Evolutionary conservation across 2,329 filamentous ascomycete genomes (phyloP).

Genomic region (Fusarium fujikuroi): DNA sequence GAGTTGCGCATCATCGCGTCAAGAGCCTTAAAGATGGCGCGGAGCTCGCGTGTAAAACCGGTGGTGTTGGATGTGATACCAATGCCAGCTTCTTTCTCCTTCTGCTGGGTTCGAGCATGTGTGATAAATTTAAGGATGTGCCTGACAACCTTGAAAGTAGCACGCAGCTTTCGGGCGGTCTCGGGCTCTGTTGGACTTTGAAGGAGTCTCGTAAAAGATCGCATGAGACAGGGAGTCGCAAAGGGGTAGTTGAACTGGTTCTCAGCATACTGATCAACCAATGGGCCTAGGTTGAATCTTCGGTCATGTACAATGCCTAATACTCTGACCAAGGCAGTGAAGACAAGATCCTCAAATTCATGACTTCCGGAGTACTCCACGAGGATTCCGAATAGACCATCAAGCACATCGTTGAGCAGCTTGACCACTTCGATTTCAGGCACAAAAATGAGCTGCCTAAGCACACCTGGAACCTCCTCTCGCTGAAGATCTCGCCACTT

Average conservation of each 20-base stretch:
- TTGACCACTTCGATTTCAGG: constrained; percentile 98
- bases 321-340: constrained; percentile 88
- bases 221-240: constrained; percentile 86
- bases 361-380: constrained; percentile 92
- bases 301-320: constrained; percentile 94
- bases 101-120: constrained; percentile 86
- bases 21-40: constrained; percentile 88
- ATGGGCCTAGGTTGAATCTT: constrained; percentile 87
- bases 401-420: constrained; percentile 86
- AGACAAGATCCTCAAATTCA: constrained; percentile 91
- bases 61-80: constrained; percentile 80
- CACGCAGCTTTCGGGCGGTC: constrained; percentile 83
- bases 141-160: constrained; percentile 93
- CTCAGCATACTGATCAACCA: constrained; percentile 92
- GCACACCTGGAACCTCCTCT: constrained; percentile 75
- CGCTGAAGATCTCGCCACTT: constrained; percentile 84
- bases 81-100: constrained; percentile 86
- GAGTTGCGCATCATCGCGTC: constrained; percentile 90
- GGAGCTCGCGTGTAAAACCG: constrained; percentile 83
- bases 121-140: constrained; percentile 96
- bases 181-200: constrained; percentile 85
- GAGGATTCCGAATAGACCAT: constrained; percentile 89
- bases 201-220: constrained; percentile 86
- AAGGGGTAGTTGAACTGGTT: constrained; percentile 92
- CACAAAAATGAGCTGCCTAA: constrained; percentile 90